Evolutionary conservation across 768 basidiomycete species (phyloP), one percentile per base, ranked within the genome.

Genomic region (Leccinum subgranulosum): DNA sequence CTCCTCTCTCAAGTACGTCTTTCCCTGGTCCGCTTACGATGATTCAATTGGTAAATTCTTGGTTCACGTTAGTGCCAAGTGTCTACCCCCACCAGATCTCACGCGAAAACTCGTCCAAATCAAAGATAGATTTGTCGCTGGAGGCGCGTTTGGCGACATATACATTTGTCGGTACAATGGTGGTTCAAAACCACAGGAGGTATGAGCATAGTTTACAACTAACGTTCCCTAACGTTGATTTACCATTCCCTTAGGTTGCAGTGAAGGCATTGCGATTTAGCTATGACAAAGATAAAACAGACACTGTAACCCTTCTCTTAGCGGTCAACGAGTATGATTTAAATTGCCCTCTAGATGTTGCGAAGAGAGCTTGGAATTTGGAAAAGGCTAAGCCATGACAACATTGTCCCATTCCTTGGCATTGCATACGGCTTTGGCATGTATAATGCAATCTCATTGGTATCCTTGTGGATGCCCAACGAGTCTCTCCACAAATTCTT

Each of bases 11-110:
- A 0, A 43, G 41, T 43, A 3, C 2, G 41, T 43, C 10, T 19
- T 43, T 19, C 19, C 19, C 11, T 43, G 10, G 41, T 19, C 41
- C 17, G 19, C 5, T 3, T 19, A 12, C 11, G 6, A 19, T 19
- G 41, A 0, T 19, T 19, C 12, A 12, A 33, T 33, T 19, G 41
- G 10, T 11, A 19, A 41, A 2, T 41, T 41, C 10, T 70, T 6
- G 66, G 64, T 49, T 70, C 69, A 4, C 10, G 21, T 19, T 17
- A 47, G 46, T 47, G 46, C 15, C 15, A 8, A 25, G 46, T 4
- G 46, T 47, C 46, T 23, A n/a, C n/a, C 49, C 11, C 49, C 49
- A 31, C n/a, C 49, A 33, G 49, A 50, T 19, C 49, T 50, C 49
- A 50, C 49, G 4, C 0, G 0, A 17, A n/a, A 21, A 9, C n/a